These are phyloP conservation scores for Hapsidospora chrysogenum DNA, from an alignment of 495 filamentous ascomycete genomes.

Conservation along the genomic window DNA sequence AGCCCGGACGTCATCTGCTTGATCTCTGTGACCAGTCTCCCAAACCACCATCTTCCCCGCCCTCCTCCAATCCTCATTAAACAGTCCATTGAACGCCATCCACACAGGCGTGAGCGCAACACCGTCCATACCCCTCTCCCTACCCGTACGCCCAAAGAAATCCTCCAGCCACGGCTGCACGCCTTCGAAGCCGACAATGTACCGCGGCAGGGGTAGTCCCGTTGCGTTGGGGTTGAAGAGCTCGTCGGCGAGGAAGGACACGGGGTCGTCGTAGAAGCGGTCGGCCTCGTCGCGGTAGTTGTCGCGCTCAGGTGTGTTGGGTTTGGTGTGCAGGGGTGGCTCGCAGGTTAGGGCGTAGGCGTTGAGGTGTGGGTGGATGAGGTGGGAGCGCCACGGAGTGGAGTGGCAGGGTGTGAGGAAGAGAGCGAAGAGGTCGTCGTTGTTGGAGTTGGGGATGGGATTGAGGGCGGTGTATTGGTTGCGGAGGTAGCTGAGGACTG, in stretches of 20 bases:
- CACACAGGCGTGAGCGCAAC: slow-evolving; percentile 40
- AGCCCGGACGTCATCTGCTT: neutral
- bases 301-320: slow-evolving; percentile 30
- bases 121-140: slow-evolving; percentile 27
- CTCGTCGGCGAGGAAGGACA: slow-evolving; percentile 34
- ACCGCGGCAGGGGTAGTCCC: slow-evolving; percentile 31
- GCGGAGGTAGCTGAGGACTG: neutral
- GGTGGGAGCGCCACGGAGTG: slow-evolving; percentile 87
- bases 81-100: slow-evolving; percentile 63
- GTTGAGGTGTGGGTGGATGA: slow-evolving; percentile 54
- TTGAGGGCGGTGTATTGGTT: neutral
- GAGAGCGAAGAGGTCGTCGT: slow-evolving; percentile 45
- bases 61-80: slow-evolving; percentile 79
- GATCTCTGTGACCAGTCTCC: slow-evolving; percentile 16
- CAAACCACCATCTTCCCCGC: slow-evolving; percentile 76
- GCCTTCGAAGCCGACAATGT: slow-evolving; percentile 38
- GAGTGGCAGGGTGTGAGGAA: slow-evolving; percentile 98
- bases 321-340: slow-evolving; percentile 53
- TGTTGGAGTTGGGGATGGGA: slow-evolving; percentile 3
- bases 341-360: slow-evolving; percentile 88
- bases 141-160: slow-evolving; percentile 25
- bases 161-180: slow-evolving; percentile 23
- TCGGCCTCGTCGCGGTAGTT: slow-evolving; percentile 79
- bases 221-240: slow-evolving; percentile 21
- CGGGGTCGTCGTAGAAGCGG: slow-evolving; percentile 59